These are phyloP conservation scores for Massospora cicadina DNA, from an alignment of 371 early-diverging fungal genomes.

Conservation along the genomic window DNA sequence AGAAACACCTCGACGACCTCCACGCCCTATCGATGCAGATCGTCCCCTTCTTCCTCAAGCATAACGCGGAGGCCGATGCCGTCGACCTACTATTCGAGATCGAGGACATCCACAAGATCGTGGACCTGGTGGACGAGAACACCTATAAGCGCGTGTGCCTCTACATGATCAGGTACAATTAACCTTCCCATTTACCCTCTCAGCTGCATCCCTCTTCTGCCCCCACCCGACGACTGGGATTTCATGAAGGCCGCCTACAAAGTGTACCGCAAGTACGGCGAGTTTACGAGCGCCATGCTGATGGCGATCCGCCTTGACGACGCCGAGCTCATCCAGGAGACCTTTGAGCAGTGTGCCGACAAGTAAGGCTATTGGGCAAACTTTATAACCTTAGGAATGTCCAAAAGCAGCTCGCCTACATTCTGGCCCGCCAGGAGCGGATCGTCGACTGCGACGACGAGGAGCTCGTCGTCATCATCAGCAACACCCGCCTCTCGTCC, in stretches of 20 bases:
- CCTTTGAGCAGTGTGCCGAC: conserved; percentile 72
- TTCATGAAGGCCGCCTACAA: conserved; percentile 72
- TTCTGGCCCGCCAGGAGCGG: conserved; percentile 82
- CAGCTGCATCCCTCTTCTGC: conserved; percentile 78
- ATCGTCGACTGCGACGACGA: conserved; percentile 61
- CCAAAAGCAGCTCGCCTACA: conserved; percentile 88
- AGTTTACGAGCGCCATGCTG: conserved; percentile 64
- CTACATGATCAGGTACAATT: conserved; percentile 68
- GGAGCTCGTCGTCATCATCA: conserved; percentile 65
- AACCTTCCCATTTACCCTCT: not conserved
- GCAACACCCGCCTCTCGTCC: conserved; percentile 68
- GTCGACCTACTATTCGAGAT: conserved; percentile 85
- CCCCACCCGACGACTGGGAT: conserved; percentile 73
- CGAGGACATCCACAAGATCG: conserved; percentile 58
- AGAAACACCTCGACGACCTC: conserved; percentile 28
- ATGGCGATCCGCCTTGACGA: conserved; percentile 73
- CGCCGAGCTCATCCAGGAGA: conserved; percentile 59
- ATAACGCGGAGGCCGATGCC: conserved; percentile 96
- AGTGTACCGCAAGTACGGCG: conserved; percentile 70
- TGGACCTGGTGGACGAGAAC: conserved; percentile 69
- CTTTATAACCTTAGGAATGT: conserved; percentile 22
- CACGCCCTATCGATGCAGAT: conserved; percentile 56
- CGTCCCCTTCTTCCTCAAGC: conserved; percentile 85
- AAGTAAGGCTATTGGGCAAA: conserved; percentile 28
- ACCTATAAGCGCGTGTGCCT: conserved; percentile 88